phyloP scores from a whole-genome alignment of 352 stramenopile species.

The Pythium insidiosum region DNA sequence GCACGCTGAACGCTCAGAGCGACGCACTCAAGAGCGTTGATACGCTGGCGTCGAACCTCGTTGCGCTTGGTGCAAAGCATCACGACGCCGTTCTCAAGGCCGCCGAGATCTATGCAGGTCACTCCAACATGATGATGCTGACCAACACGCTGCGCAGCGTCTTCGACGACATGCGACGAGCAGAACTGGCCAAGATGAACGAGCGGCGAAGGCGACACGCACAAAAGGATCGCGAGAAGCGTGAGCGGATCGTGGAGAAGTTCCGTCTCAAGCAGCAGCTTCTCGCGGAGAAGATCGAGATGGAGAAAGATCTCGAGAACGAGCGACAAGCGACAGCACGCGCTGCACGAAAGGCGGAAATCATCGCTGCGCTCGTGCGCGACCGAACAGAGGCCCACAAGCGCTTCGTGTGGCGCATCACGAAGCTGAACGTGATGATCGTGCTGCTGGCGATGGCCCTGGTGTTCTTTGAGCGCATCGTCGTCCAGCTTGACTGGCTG shows the following conservation, averaged over 20 bases:
- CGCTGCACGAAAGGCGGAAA: conserved; percentile 16
- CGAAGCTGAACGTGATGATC: conserved; percentile 63
- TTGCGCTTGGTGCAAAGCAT: conserved; percentile 48
- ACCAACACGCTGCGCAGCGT: conserved; percentile 50
- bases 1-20: conserved; percentile 40
- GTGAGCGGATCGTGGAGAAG: conserved; percentile 50
- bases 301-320: conserved; percentile 34
- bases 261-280: conserved; percentile 62
- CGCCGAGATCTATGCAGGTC: conserved; percentile 66
- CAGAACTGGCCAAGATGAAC: conserved; percentile 73
- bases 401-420: conserved; percentile 54
- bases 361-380: conserved; percentile 23
- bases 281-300: conserved; percentile 54
- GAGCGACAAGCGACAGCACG: conserved; percentile 40
- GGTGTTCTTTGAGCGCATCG: conserved; percentile 69
- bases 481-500: conserved; percentile 41
- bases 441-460: conserved; percentile 66
- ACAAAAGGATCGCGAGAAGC: conserved; percentile 45
- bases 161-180: conserved; percentile 67
- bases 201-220: conserved; percentile 52
- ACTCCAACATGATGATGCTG: conserved; percentile 77
- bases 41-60: conserved; percentile 49
- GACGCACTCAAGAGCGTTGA: conserved; percentile 64
- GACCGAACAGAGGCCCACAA: conserved; percentile 24
- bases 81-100: conserved; percentile 66